Evolutionary conservation across 1,284 basidiomycete species (phyloP), one percentile per base, ranked within the genome.

Genomic region (Papiliotrema terrestris): DNA sequence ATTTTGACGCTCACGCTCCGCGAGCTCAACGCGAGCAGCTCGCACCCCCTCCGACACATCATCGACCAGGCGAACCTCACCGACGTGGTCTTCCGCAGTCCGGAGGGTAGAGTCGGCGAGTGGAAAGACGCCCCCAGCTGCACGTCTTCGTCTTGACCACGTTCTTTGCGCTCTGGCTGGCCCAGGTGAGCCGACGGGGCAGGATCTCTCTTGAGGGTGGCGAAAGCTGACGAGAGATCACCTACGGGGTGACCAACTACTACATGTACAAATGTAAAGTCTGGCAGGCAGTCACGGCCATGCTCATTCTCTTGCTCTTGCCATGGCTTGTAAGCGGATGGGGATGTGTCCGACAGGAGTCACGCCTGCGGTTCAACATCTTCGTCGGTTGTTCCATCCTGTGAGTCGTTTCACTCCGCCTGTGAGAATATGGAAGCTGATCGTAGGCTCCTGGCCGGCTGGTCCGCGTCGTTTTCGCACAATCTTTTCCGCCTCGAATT

Each of bases 81-180:
- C 37, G 35, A 38, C 19, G 39, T 56, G 13, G 47, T 59, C 25
- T 56, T 59, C 39, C 29, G 41, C 43, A 46, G 55, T 32, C 45
- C 49, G 2, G 22, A 47, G 8, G 58, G 58, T 3, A 44, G 46
- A 36, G 29, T 41, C 15, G 51, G 54, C 23, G 41, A 59, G 25
- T 59, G 54, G 54, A 41, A 42, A 29, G 38, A 32, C 13, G 54
- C 51, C 2, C 54, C 58, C 88, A 89, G 66, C 77, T 90, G 20
- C 83, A 84, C 26, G 62, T 87, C 42, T 89, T 88, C 79, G 89
- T 89, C 77, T 84, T 89, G 72, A 80, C 83, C 35, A 79, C 82
- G 22, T 82, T 86, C 3, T 82, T 86, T 37, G 83, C 81, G 8
- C 77, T 89, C 38, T 90, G 87, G 87, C 73, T 89, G 54, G 88